These are phyloP conservation scores for Talaromyces nanjingensis DNA, from an alignment of 495 filamentous ascomycete species.

Conservation along the genomic window DNA sequence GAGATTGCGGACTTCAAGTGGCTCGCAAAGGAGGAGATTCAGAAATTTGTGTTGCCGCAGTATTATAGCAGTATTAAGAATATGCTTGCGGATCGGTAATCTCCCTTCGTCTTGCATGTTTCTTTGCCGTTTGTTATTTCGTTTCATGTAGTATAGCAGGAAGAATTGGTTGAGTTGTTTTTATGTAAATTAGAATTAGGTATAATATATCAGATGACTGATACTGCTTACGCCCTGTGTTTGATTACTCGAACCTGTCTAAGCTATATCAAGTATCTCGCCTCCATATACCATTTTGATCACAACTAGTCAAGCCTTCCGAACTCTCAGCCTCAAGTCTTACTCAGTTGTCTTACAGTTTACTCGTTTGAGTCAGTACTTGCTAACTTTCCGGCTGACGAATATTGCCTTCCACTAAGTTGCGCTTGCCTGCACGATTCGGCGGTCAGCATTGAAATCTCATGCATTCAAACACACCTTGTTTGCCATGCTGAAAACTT, in stretches of 20 bases:
- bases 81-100: slow-evolving; percentile 69
- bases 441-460: neutral
- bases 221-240: neutral
- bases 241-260: neutral
- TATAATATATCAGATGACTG: neutral
- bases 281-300: neutral
- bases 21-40: slow-evolving; percentile 83
- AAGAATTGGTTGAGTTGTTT: neutral
- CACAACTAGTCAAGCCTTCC: neutral
- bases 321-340: neutral
- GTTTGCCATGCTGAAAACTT: neutral
- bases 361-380: neutral
- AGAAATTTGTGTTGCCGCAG: slow-evolving; percentile 47
- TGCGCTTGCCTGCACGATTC: neutral
- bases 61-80: slow-evolving; percentile 72
- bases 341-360: neutral
- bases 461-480: neutral
- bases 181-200: slow-evolving; percentile 3
- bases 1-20: slow-evolving; percentile 81
- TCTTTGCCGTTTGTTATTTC: neutral
- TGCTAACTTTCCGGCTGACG: neutral
- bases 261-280: neutral
- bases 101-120: neutral
- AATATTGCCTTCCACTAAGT: neutral
- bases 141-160: slow-evolving; percentile 4